phyloP scores from a whole-genome alignment of 345 rosid genomes.

The Carallia brachiata region DNA sequence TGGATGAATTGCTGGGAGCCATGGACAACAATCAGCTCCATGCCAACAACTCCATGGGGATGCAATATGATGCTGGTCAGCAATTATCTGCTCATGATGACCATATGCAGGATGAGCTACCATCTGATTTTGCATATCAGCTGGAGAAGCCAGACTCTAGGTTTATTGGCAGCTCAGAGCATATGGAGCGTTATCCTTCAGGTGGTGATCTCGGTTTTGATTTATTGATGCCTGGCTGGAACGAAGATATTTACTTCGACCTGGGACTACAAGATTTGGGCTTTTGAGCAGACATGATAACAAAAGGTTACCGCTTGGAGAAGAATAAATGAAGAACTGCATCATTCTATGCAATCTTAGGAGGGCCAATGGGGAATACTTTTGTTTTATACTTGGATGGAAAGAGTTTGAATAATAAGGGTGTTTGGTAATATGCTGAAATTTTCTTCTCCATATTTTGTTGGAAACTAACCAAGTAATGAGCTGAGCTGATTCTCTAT shows the following conservation, averaged over 20 bases:
- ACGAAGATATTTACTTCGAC: slow-evolving; percentile 8
- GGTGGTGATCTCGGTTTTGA: slow-evolving; percentile 3
- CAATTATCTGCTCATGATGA: background rate
- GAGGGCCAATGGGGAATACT: background rate
- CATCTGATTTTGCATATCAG: background rate
- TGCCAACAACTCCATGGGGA: background rate
- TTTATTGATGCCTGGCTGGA: background rate
- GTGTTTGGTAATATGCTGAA: background rate
- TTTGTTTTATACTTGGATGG: background rate
- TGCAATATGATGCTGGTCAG: background rate
- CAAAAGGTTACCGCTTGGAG: background rate
- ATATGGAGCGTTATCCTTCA: background rate
- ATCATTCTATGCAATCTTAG: background rate
- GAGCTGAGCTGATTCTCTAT: slow-evolving; percentile 4
- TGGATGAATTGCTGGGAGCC: slow-evolving; percentile 48
- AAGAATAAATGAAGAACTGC: background rate
- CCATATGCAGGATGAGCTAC: background rate
- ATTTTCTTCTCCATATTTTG: background rate
- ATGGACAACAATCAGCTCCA: slow-evolving; percentile 27
- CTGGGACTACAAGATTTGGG: background rate
- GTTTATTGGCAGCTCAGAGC: slow-evolving; percentile 9
- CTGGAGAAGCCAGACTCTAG: background rate
- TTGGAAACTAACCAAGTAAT: background rate
- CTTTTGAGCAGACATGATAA: background rate
- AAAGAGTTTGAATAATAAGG: no score